Conservation (phyloP, 176 grass and related monocot genomes). For the Eleusine coracana region DNA sequence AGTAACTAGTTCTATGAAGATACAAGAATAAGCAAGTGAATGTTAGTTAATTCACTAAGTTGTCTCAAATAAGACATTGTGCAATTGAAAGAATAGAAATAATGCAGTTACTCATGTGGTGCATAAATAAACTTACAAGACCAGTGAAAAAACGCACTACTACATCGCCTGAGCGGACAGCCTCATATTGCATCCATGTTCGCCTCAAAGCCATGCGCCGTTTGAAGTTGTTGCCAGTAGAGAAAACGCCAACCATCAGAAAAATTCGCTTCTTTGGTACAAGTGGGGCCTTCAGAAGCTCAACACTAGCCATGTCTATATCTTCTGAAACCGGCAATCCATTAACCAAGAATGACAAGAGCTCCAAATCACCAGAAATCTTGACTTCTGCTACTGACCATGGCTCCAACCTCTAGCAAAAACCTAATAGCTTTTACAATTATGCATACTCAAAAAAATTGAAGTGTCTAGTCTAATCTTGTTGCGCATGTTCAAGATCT, state of each 20-base stretch:
- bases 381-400: conserved; percentile 81
- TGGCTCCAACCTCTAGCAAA: conserved; percentile 72
- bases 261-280: conserved; percentile 59
- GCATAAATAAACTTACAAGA: conserved; percentile 73
- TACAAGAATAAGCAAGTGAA: conserved; percentile 20
- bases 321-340: conserved; percentile 77
- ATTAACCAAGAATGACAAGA: conserved; percentile 70
- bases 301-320: conserved; percentile 57
- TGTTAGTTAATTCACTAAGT: neutral
- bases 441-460: conserved; percentile 29
- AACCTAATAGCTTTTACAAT: conserved; percentile 47
- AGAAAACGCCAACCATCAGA: conserved; percentile 80
- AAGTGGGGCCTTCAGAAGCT: conserved; percentile 58
- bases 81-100: conserved; percentile 31
- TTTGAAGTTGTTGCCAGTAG: conserved; percentile 92
- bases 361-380: conserved; percentile 73
- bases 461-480: neutral
- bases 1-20: neutral
- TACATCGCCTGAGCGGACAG: conserved; percentile 76
- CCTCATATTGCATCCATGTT: conserved; percentile 92
- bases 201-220: conserved; percentile 81
- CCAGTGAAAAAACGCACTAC: conserved; percentile 83
- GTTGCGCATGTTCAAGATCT: neutral
- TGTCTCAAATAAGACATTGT: conserved; percentile 17
- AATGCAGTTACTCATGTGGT: conserved; percentile 2